Conservation (phyloP, 2,329 filamentous ascomycete species). For the Exophiala calicioides region DNA sequence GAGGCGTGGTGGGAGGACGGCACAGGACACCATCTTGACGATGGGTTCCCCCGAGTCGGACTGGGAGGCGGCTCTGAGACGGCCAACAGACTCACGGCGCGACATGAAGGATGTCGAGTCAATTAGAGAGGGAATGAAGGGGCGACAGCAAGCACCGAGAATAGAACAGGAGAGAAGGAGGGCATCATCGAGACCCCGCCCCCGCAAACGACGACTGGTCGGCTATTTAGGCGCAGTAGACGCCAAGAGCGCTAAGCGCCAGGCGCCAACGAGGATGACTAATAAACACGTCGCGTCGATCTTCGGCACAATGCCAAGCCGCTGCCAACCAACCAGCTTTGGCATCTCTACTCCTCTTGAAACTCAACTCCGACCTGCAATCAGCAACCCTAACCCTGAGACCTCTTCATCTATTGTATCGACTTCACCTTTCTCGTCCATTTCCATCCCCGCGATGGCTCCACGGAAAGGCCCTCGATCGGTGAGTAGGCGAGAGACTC, state of each 20-base stretch:
- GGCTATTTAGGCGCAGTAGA: too few species aligned
- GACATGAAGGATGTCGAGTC: slow-evolving; percentile 8
- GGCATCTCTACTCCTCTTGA: neutral
- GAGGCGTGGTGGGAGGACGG: slow-evolving; percentile 25
- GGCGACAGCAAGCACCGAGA: too few species aligned
- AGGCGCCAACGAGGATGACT: too few species aligned
- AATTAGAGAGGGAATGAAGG: too few species aligned
- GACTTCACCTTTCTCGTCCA: neutral
- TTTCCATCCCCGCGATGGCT: slow-evolving; percentile 14
- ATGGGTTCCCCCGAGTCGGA: slow-evolving; percentile 16
- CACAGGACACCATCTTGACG: slow-evolving; percentile 24
- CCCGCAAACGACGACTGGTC: too few species aligned
- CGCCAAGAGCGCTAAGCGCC: too few species aligned
- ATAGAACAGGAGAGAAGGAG: neutral
- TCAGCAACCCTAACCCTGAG: neutral
- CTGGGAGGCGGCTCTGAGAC: slow-evolving; percentile 13
- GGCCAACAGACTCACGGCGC: slow-evolving; percentile 22
- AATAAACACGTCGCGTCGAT: too few species aligned
- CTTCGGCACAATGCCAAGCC: too few species aligned
- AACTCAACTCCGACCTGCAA: neutral
- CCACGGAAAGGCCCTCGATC: slow-evolving; percentile 16
- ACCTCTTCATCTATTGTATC: slow-evolving; percentile 1
- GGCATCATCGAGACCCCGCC: too few species aligned
- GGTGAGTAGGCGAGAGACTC: slow-evolving; percentile 18
- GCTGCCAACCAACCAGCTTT: too few species aligned